These are phyloP conservation scores for Colletotrichum karsti DNA, from an alignment of 2,329 filamentous ascomycete genomes.

Conservation along the genomic window DNA sequence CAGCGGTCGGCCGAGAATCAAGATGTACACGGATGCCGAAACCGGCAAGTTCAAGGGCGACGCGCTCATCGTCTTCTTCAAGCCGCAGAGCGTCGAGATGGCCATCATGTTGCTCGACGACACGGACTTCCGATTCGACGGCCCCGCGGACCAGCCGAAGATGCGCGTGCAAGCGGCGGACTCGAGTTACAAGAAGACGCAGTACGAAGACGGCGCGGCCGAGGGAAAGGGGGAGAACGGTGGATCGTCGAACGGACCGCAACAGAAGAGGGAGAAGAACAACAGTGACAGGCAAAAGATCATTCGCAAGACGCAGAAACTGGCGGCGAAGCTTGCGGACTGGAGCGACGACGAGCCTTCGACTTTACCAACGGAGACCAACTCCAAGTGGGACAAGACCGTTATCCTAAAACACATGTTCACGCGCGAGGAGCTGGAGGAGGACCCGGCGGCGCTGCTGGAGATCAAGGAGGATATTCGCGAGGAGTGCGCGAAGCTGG, in stretches of 20 bases:
- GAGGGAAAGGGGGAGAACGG: constrained; percentile 42
- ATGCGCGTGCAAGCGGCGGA: constrained; percentile 90
- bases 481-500: constrained; percentile 87
- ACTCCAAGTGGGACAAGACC: constrained; percentile 74
- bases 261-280: constrained; percentile 41
- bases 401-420: constrained; percentile 96
- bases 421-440: constrained; percentile 82
- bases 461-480: constrained; percentile 96
- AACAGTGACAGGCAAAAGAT: constrained; percentile 86
- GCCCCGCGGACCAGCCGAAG: constrained; percentile 62
- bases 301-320: constrained; percentile 88
- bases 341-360: constrained; percentile 90
- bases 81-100: constrained; percentile 89
- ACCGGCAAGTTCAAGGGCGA: constrained; percentile 91
- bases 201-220: constrained; percentile 61
- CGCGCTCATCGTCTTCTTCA: constrained; percentile 92
- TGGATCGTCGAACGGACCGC: constrained; percentile 42
- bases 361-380: constrained; percentile 52
- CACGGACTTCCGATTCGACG: constrained; percentile 77
- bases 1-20: constrained; percentile 86
- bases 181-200: constrained; percentile 88
- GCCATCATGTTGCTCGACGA: constrained; percentile 85
- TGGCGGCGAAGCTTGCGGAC: constrained; percentile 91
- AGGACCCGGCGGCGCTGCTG: constrained; percentile 82
- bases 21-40: constrained; percentile 82